Evolutionary conservation across 1,139 yeast species (phyloP).

Genomic region (Chernovozyma aurita): DNA sequence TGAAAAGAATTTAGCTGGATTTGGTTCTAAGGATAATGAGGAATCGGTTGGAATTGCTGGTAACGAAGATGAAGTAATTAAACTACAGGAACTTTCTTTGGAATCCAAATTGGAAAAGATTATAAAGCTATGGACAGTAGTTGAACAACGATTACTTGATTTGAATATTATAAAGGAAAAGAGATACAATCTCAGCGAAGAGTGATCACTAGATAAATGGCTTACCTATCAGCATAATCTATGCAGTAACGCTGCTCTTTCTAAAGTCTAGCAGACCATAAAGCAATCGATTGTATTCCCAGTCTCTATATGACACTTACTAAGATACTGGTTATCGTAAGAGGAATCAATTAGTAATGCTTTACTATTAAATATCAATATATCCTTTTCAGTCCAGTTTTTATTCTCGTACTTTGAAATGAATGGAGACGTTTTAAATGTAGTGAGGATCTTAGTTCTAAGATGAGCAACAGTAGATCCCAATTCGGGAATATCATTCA

Average conservation of each 20-base stretch:
- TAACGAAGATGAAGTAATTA: conserved; percentile 22
- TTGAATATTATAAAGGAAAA: conserved; percentile 32
- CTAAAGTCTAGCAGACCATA: conserved; percentile 14
- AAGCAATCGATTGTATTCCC: conserved; percentile 57
- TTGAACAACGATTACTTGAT: conserved; percentile 47
- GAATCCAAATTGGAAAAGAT: conserved; percentile 52
- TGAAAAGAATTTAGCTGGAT: background rate
- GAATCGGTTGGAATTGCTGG: background rate
- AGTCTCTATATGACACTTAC: conserved; percentile 61
- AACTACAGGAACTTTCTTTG: conserved; percentile 22
- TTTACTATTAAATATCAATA: conserved; percentile 27
- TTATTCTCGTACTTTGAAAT: conserved; percentile 8
- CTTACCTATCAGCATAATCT: background rate
- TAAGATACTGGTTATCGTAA: conserved; percentile 48
- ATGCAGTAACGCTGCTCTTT: too few species aligned
- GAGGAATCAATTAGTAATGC: conserved; percentile 20
- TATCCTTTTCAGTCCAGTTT: conserved; percentile 15
- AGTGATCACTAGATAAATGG: too few species aligned
- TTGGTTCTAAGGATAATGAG: background rate
- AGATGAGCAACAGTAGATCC: conserved; percentile 68
- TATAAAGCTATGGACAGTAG: conserved; percentile 57
- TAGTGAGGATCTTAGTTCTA: conserved; percentile 45
- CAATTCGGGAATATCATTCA: conserved; percentile 54
- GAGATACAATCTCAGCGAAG: conserved; percentile 17
- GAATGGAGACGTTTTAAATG: conserved; percentile 46